Percentiles rank a stretch among this genome's conserved stretches.
phyloP scores from a whole-genome alignment of 495 filamentous ascomycete genomes.

The Lophiostoma macrostomum region DNA sequence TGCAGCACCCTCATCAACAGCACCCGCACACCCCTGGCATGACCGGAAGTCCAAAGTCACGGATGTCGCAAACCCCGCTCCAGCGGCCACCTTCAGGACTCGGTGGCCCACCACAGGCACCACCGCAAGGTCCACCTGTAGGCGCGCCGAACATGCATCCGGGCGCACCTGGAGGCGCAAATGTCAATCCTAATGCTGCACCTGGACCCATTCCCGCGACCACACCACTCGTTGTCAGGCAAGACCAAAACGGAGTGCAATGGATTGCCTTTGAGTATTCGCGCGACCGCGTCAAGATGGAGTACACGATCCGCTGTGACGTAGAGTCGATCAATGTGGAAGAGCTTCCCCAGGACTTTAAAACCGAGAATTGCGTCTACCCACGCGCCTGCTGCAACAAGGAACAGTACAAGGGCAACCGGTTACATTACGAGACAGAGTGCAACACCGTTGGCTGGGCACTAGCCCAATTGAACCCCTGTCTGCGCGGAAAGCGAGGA shows the following conservation, averaged over 20 bases:
- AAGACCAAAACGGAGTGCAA: slow-evolving; percentile 95
- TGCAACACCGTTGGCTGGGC: slow-evolving; percentile 99
- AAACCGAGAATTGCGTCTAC: slow-evolving; percentile 97
- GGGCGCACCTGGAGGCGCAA: slow-evolving; percentile 38
- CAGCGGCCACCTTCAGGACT: slow-evolving; percentile 58
- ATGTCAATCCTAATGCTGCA: slow-evolving; percentile 80
- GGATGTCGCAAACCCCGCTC: slow-evolving; percentile 57
- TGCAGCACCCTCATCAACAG: slow-evolving; percentile 57
- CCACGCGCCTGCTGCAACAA: slow-evolving; percentile 92
- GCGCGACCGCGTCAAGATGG: slow-evolving; percentile 96
- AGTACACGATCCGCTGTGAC: slow-evolving; percentile 97
- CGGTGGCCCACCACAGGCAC: slow-evolving; percentile 41
- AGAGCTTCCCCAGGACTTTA: slow-evolving; percentile 79
- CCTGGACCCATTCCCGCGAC: slow-evolving; percentile 99
- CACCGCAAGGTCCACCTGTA: slow-evolving; percentile 51
- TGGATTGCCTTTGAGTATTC: slow-evolving; percentile 99
- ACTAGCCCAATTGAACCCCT: slow-evolving; percentile 85
- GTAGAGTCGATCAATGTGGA: slow-evolving; percentile 95
- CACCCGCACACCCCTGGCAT: slow-evolving; percentile 50
- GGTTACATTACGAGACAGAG: slow-evolving; percentile 93
- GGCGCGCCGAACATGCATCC: slow-evolving; percentile 52
- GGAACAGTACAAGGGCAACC: slow-evolving; percentile 92
- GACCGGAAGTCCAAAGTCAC: slow-evolving; percentile 61
- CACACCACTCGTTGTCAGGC: slow-evolving; percentile 88
- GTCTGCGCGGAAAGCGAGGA: slow-evolving; percentile 85